Conservation (phyloP, 306 rosid genomes). For the Trifolium fragiferum region DNA sequence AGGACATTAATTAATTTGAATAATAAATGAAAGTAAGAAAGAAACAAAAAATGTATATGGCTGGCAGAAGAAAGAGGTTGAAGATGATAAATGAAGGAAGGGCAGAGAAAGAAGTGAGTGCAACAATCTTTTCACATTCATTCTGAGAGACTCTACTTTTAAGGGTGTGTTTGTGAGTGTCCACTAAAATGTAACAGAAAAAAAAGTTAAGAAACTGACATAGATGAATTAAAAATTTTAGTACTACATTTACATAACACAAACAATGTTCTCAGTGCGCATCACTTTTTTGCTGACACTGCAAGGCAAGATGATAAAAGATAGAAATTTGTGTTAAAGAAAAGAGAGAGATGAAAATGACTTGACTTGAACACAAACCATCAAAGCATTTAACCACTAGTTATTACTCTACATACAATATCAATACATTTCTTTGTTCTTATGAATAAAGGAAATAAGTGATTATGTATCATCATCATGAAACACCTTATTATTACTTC, state of each 20-base stretch:
- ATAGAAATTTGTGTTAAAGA: slow-evolving; percentile 50
- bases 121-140: slow-evolving; percentile 43
- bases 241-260: slow-evolving; percentile 31
- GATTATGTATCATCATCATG: not conserved
- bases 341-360: slow-evolving; percentile 72
- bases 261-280: slow-evolving; percentile 52
- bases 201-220: slow-evolving; percentile 55
- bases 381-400: slow-evolving; percentile 52
- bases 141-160: slow-evolving; percentile 45
- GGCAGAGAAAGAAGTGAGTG: slow-evolving; percentile 38
- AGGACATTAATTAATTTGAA: not conserved
- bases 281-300: slow-evolving; percentile 79
- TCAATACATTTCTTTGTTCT: not conserved
- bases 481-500: not conserved
- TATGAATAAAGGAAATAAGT: not conserved
- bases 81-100: slow-evolving; percentile 38
- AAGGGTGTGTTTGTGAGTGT: slow-evolving; percentile 17
- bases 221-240: slow-evolving; percentile 47
- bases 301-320: slow-evolving; percentile 78
- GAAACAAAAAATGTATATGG: slow-evolving; percentile 17
- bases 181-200: slow-evolving; percentile 30
- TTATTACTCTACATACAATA: not conserved
- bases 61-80: slow-evolving; percentile 28
- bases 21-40: slow-evolving; percentile 17
- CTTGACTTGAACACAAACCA: slow-evolving; percentile 85